Evolutionary conservation across 768 basidiomycete species (phyloP), one percentile per base, ranked within the genome.

Genomic region (Botryobasidium botryosum): DNA sequence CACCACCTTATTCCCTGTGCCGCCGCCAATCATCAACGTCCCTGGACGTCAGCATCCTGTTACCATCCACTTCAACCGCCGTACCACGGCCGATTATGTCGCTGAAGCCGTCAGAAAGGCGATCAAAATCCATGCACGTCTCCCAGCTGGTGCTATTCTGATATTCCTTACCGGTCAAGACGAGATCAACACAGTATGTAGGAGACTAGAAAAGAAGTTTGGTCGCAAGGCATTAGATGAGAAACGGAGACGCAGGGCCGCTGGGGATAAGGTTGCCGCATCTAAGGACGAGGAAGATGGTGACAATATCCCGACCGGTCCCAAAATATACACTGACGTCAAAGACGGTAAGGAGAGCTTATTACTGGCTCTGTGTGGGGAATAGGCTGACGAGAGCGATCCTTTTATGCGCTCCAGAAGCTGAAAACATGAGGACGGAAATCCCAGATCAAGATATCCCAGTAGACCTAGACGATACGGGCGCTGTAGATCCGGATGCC

Each of bases 101-200:
- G 72, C 70, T 2, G 88, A 96, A 59, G 85, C 88, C 2, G 74
- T 91, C 53, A 82, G 77, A 56, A 99, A 99, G 60, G 70, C 86
- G 2, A 65, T 69, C 46, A 91, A 94, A 61, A 96, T 99, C 35
- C 94, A 99, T 60, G 71, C 82, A 13, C 75, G 87, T 15, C 64
- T 99, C 17, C 94, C 94, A 2, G 75, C 84, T 0, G 94, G 94
- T 0, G 94, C 91, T 3, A 79, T 99, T 28, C 68, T 99, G 40
- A 75, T 92, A 39, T 94, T 94, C 59, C 64, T 97, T 51, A 97
- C 94, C 0, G 94, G 94, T 18, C 92, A 96, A 61, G 84, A 85
- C 50, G 94, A 99, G 63, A 97, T 99, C 53, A 67, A 68, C 12
- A 79, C 80, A 3, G 74, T 94, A 2, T 91, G 86, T 57, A 69